Percentiles rank a stretch among this genome's conserved stretches.
These are phyloP conservation scores for Quercus mongolica DNA, from an alignment of 306 rosid genomes.

Conservation along the genomic window DNA sequence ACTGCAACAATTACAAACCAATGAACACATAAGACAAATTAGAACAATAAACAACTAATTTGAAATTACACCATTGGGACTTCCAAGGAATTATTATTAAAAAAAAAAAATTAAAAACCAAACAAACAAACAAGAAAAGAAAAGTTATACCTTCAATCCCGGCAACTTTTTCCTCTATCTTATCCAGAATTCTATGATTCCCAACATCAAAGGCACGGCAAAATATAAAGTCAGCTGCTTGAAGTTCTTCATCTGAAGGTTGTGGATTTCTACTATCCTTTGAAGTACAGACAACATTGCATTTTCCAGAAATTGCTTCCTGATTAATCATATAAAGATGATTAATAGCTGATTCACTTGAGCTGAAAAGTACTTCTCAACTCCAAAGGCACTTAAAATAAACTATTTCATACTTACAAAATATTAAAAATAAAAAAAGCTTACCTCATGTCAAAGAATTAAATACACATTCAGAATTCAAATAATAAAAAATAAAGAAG, in stretches of 20 bases:
- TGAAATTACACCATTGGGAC: conserved; percentile 3
- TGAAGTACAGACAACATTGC: conserved; percentile 66
- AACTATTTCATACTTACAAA: neutral
- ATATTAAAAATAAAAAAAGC: neutral
- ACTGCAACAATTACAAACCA: conserved; percentile 60
- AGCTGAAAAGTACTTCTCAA: neutral
- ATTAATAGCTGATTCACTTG: neutral
- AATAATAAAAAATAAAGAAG: neutral
- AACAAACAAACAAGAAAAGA: neutral
- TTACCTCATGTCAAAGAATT: neutral
- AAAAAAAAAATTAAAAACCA: neutral
- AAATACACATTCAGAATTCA: neutral
- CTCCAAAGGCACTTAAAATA: neutral
- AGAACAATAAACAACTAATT: conserved; percentile 12
- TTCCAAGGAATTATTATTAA: neutral
- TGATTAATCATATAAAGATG: conserved; percentile 20
- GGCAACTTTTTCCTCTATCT: conserved; percentile 53
- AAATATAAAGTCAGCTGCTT: conserved; percentile 69
- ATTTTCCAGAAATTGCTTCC: conserved; percentile 95
- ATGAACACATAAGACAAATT: conserved; percentile 28
- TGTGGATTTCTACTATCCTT: conserved; percentile 60
- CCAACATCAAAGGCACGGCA: conserved; percentile 77
- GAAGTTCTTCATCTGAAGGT: conserved; percentile 49
- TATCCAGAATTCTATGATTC: conserved; percentile 33
- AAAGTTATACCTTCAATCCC: conserved; percentile 53